Percentiles rank a stretch among this genome's conserved stretches.
phyloP scores from a whole-genome alignment of 1,284 basidiomycete genomes.

The Rugiboletus extremiorientalis region DNA sequence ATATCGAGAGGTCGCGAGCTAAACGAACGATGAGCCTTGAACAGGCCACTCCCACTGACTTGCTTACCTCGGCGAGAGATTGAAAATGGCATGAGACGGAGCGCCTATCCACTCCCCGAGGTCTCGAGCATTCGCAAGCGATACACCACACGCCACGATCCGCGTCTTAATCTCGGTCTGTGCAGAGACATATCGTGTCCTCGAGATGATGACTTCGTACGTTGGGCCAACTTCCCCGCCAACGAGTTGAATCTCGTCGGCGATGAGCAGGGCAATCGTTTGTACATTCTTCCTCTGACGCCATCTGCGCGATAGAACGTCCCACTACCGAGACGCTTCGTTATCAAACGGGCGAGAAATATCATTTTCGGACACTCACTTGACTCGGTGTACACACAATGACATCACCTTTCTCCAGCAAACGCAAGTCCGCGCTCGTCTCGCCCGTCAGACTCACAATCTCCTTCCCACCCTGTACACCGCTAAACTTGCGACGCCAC shows the following conservation, averaged over 20 bases:
- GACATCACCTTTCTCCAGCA: conserved; percentile 90
- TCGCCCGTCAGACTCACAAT: conserved; percentile 94
- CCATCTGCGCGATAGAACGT: conserved; percentile 95
- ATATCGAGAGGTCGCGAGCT: conserved; percentile 93
- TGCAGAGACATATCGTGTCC: conserved; percentile 94
- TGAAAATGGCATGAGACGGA: conserved; percentile 92
- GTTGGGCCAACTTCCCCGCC: conserved; percentile 93
- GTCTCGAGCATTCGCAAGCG: conserved; percentile 94
- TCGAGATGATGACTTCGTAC: conserved; percentile 94
- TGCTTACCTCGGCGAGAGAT: conserved; percentile 87
- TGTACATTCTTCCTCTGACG: conserved; percentile 97
- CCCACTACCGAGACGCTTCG: conserved; percentile 68
- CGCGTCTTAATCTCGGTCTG: conserved; percentile 91
- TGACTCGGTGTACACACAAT: conserved; percentile 91
- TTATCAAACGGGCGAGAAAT: not conserved
- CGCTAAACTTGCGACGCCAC: conserved; percentile 86
- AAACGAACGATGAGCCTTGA: conserved; percentile 11
- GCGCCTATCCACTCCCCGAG: conserved; percentile 98
- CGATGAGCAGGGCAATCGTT: conserved; percentile 89
- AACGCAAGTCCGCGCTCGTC: conserved; percentile 88
- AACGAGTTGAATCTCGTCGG: conserved; percentile 93
- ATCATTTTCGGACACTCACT: conserved; percentile 40
- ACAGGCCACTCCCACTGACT: not conserved
- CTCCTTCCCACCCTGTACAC: conserved; percentile 87
- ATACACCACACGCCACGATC: conserved; percentile 92